Percentiles rank a stretch among this genome's conserved stretches.
These are phyloP conservation scores for Mortierella sp. DNA, from an alignment of 371 early-diverging fungal species.

Conservation along the genomic window DNA sequence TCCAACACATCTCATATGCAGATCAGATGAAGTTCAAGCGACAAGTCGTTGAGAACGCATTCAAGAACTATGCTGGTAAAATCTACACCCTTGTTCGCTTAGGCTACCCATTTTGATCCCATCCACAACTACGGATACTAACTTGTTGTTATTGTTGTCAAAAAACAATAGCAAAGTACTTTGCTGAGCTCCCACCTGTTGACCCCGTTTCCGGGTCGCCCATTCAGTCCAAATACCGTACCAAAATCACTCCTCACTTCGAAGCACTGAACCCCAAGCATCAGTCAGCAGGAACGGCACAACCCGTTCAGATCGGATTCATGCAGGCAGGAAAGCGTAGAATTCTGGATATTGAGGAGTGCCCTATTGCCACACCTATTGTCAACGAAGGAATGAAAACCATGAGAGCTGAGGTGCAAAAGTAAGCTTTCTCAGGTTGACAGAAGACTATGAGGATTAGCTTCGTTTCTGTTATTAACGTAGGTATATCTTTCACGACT, in stretches of 20 bases:
- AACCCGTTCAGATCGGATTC: conserved; percentile 68
- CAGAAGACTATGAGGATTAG: background rate
- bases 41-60: conserved; percentile 62
- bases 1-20: conserved; percentile 70
- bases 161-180: conserved; percentile 43
- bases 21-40: conserved; percentile 71
- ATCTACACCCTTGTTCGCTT: background rate
- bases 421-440: conserved; percentile 26
- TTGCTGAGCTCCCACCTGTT: conserved; percentile 47
- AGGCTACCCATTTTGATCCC: background rate
- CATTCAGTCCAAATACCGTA: conserved; percentile 67
- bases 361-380: conserved; percentile 70
- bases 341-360: conserved; percentile 77
- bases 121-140: background rate
- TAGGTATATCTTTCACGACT: background rate
- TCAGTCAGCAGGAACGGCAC: conserved; percentile 46
- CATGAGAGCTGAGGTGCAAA: conserved; percentile 50
- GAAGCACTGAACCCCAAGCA: conserved; percentile 61
- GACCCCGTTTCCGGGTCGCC: conserved; percentile 64
- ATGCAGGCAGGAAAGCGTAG: conserved; percentile 64
- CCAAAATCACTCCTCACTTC: conserved; percentile 78
- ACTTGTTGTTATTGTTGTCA: background rate
- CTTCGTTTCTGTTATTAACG: background rate
- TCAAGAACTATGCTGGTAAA: conserved; percentile 58
- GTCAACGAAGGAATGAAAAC: conserved; percentile 64